phyloP scores from a whole-genome alignment of 257 asterid species.

The Solanum pinnatisectum region DNA sequence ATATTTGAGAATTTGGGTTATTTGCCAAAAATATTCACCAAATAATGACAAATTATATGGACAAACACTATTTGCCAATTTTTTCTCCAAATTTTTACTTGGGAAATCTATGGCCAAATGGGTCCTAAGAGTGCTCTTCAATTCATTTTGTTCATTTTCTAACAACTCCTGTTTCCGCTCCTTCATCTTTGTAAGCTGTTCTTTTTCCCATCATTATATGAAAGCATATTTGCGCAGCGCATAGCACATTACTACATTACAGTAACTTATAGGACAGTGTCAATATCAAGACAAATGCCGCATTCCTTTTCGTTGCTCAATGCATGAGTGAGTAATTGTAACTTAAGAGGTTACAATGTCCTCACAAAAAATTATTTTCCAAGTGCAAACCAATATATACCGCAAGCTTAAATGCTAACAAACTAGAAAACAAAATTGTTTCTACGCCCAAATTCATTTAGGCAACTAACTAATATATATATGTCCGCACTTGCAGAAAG shows the following conservation, averaged over 20 bases:
- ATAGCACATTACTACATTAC: background rate
- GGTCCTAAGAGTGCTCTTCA: background rate
- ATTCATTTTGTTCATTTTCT: background rate
- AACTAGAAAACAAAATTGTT: slow-evolving; percentile 23
- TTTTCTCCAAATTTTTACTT: background rate
- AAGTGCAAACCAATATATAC: slow-evolving; percentile 12
- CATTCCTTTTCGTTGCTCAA: background rate
- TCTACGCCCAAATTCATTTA: background rate
- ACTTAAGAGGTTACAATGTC: background rate
- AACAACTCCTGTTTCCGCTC: background rate
- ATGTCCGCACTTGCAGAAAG: background rate
- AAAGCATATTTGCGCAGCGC: background rate
- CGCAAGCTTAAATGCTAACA: slow-evolving; percentile 8
- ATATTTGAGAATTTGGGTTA: background rate
- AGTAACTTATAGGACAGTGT: background rate
- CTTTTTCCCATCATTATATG: background rate
- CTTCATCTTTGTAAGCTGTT: background rate
- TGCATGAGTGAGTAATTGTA: background rate
- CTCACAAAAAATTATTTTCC: background rate
- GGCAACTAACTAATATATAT: background rate
- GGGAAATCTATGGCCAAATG: background rate
- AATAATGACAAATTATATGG: background rate
- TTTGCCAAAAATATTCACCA: too few species aligned
- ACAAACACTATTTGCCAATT: too few species aligned
- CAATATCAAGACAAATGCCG: background rate